A percentile compares a stretch with the other conserved stretches of the same genome.
These are phyloP conservation scores for Coemansia nantahalensis DNA, from an alignment of 192 early-diverging fungal genomes.

Conservation along the genomic window DNA sequence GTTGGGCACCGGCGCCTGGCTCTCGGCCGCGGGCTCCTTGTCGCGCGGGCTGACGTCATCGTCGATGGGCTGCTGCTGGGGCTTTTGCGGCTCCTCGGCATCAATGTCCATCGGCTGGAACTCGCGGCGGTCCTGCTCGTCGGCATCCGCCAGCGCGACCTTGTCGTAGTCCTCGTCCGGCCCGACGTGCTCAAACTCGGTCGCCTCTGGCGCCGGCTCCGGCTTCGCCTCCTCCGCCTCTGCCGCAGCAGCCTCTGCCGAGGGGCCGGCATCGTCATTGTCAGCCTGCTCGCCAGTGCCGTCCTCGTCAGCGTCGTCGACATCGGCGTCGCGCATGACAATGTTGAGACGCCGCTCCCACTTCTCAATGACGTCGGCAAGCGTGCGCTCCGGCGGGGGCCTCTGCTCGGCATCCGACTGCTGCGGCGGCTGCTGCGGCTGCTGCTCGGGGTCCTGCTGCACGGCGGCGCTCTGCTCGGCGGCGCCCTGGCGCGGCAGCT, in stretches of 20 bases:
- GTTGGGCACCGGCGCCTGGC: conserved; percentile 2
- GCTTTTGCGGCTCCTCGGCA: conserved; percentile 43
- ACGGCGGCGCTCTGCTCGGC: background rate
- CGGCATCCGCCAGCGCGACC: conserved; percentile 61
- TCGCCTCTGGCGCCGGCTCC: conserved; percentile 20
- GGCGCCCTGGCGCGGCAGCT: conserved; percentile 3
- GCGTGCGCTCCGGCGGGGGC: conserved; percentile 74
- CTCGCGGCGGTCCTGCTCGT: conserved; percentile 57
- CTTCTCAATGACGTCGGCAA: conserved; percentile 91
- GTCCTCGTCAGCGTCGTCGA: conserved; percentile 36
- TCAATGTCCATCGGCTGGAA: conserved; percentile 64
- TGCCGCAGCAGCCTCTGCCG: too few relatives aligned
- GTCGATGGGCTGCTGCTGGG: conserved; percentile 3
- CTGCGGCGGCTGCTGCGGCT: conserved; percentile 14
- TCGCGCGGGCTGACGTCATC: background rate
- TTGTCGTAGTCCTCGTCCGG: conserved; percentile 70
- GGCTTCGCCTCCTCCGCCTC: conserved; percentile 24
- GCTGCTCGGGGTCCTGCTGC: conserved; percentile 7
- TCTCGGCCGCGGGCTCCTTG: background rate
- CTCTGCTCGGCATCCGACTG: conserved; percentile 46
- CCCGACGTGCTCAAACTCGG: conserved; percentile 60
- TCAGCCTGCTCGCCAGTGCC: conserved; percentile 38
- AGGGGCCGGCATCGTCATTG: background rate
- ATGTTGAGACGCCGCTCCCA: conserved; percentile 86
- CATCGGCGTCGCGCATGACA: conserved; percentile 62